Percentiles rank a stretch among this genome's conserved stretches.
Evolutionary conservation across 768 basidiomycete species (phyloP).

Genomic region (Leccinum barrowsii): DNA sequence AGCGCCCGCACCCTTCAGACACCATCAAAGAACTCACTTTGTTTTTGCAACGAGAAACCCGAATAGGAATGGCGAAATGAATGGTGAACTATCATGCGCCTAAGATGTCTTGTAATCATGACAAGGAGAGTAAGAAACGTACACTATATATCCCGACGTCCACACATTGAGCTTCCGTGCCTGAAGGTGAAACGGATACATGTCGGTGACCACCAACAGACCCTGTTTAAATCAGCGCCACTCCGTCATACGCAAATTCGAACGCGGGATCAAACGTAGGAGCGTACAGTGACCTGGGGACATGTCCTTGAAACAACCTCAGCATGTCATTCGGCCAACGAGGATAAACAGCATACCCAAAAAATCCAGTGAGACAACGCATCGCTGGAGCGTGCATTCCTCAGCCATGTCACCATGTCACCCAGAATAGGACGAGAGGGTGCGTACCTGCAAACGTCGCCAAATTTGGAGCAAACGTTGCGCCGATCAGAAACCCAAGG

Average conservation of each 20-base stretch:
- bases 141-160: slow-evolving; percentile 49
- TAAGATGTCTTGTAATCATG: slow-evolving; percentile 18
- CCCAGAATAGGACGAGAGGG: background rate
- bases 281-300: slow-evolving; percentile 45
- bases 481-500: slow-evolving; percentile 46
- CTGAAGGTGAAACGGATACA: slow-evolving; percentile 54
- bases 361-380: slow-evolving; percentile 33
- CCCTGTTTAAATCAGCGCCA: slow-evolving; percentile 28
- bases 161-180: slow-evolving; percentile 50
- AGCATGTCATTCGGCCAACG: background rate
- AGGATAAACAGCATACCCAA: slow-evolving; percentile 20
- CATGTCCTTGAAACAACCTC: slow-evolving; percentile 36
- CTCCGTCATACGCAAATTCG: background rate
- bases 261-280: background rate
- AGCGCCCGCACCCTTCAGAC: background rate
- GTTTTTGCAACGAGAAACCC: slow-evolving; percentile 27
- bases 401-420: background rate
- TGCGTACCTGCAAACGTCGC: slow-evolving; percentile 42
- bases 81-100: slow-evolving; percentile 30
- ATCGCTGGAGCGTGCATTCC: slow-evolving; percentile 17
- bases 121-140: slow-evolving; percentile 38
- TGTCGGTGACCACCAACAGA: slow-evolving; percentile 44
- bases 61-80: slow-evolving; percentile 29
- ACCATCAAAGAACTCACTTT: slow-evolving; percentile 8
- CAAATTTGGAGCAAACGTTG: slow-evolving; percentile 48